These are phyloP conservation scores for Lecanicillium sp. DNA, from an alignment of 2,329 filamentous ascomycete species.

Conservation along the genomic window DNA sequence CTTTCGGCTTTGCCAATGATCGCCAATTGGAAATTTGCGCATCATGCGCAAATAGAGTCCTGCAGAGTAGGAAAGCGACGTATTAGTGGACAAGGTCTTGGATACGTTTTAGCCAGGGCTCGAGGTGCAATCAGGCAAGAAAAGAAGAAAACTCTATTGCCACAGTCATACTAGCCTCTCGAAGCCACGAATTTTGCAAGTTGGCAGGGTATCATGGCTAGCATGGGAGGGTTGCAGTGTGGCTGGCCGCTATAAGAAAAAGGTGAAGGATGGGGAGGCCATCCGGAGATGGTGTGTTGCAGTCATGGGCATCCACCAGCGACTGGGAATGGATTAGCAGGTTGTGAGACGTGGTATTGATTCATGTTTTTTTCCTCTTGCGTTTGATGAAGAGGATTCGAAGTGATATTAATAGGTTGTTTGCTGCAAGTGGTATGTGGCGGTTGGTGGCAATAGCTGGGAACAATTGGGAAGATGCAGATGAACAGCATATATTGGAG, in stretches of 20 bases:
- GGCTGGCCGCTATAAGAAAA: not conserved
- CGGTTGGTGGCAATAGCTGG: no score
- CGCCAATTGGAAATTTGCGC: no score
- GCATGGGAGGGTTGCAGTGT: constrained; percentile 6
- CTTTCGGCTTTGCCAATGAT: no score
- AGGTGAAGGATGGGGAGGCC: constrained; percentile 1
- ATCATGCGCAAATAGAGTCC: no score
- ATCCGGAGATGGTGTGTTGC: constrained; percentile 5
- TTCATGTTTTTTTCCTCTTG: not conserved
- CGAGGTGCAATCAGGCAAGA: not conserved
- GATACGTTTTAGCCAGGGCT: no score
- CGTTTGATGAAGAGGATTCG: not conserved
- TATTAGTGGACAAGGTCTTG: no score
- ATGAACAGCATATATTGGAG: no score
- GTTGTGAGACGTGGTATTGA: not conserved
- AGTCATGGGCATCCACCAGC: constrained; percentile 1
- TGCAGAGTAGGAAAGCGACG: no score
- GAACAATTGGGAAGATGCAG: no score
- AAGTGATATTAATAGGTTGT: not conserved
- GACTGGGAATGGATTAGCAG: not conserved
- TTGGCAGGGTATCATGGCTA: constrained; percentile 1
- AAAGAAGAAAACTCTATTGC: not conserved
- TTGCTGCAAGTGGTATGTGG: not conserved
- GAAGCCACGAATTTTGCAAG: not conserved
- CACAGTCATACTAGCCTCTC: not conserved